Conservation (phyloP, 2,329 filamentous ascomycete genomes). For the Ceratocystis albifundus region DNA sequence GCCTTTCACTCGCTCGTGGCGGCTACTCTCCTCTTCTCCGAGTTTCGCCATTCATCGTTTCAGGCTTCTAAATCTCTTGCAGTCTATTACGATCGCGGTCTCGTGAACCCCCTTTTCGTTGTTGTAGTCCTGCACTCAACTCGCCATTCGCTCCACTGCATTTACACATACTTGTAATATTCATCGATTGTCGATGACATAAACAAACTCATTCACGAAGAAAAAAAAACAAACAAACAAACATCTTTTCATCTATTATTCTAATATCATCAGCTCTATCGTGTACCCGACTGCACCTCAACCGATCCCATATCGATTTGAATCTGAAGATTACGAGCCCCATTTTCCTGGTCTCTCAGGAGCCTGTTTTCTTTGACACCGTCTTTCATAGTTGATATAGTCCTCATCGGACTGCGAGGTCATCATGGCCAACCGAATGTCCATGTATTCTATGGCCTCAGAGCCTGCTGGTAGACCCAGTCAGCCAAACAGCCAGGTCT, state of each 20-base stretch:
- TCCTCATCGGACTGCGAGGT: slow-evolving; percentile 16
- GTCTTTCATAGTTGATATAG: background rate
- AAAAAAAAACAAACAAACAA: background rate
- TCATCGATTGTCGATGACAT: background rate
- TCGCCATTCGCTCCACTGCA: background rate
- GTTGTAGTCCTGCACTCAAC: background rate
- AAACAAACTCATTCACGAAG: background rate
- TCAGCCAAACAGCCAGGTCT: slow-evolving; percentile 58
- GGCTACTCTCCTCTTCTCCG: background rate
- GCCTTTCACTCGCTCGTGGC: slow-evolving; percentile 19
- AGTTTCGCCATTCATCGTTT: too few relatives aligned
- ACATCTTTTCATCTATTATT: background rate
- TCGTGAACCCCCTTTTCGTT: background rate
- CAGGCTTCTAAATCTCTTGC: too few relatives aligned
- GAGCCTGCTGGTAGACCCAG: slow-evolving; percentile 46
- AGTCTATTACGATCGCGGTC: too few relatives aligned
- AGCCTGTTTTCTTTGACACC: background rate
- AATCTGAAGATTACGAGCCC: background rate
- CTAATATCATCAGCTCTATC: background rate
- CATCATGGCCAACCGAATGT: slow-evolving; percentile 52
- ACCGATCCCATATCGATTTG: background rate
- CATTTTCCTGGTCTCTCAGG: background rate
- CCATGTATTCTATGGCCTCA: slow-evolving; percentile 56
- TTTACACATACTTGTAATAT: background rate
- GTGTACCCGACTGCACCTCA: background rate